Base-by-base conservation (phyloP, 129 eudicot species). In the Helichrysum umbraculigerum region DNA sequence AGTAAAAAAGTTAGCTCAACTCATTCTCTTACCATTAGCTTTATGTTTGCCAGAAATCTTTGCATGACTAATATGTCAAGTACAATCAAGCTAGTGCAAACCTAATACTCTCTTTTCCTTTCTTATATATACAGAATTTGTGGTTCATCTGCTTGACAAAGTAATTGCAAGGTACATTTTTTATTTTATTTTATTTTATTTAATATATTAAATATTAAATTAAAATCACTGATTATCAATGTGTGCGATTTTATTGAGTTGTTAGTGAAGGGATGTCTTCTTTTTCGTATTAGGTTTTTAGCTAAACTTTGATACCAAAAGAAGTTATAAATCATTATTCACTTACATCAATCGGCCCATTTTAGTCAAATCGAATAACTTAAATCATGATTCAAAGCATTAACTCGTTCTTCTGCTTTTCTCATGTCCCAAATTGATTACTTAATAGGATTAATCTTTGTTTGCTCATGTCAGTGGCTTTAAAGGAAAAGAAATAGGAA, bases 141-240 rank as follows among this genome's bases (percentile, higher is more conserved):
- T 87, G 79, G 92, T 83, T 73, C 92, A 89, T 81, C 30, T 89
- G 63, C 88, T 89, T 64, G 96, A 89, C 88, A 89, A 89, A 83
- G 60, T 76, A 47, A 77, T 89, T 66, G 96, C 96, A 79, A 89
- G 96, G 92, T 89, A 81, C 33, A 20, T 10, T 70, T 29, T 20
- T 42, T 51, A 19, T 16, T 64, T 64, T 16, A 34, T 25, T 25
- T 25, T 25, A 25, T 25, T 25, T 25, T 0, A 25, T 25, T n/a
- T n/a, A n/a, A n/a, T n/a, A n/a, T n/a, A n/a, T n/a, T n/a, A n/a
- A n/a, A 25, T 25, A 25, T 25, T 25, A 25, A 0, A 25, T 33
- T 61, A 34, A 54, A 52, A 70, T 51, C 33, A 70, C 19, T 51
- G 33, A 37, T 66, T 33, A 66, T 78, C 32, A 41, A 11, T 66